Percentiles rank a stretch among this genome's conserved stretches.
phyloP scores from a whole-genome alignment of 2,329 filamentous ascomycete genomes.

The Penicillium janthinellum region DNA sequence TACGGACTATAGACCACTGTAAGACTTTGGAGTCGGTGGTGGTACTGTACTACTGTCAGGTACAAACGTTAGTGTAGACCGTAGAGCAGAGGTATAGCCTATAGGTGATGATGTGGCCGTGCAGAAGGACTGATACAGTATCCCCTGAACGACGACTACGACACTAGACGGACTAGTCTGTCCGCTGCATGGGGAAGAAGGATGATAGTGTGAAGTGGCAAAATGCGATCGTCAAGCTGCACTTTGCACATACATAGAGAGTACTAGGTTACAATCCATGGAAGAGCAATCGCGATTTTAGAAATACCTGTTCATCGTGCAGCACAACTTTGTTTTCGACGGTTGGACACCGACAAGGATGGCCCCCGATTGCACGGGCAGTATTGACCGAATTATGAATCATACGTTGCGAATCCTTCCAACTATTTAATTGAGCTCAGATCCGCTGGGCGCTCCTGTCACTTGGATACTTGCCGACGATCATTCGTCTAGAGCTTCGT shows the following conservation, averaged over 20 bases:
- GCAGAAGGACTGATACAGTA: neutral
- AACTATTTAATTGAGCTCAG: constrained; percentile 6
- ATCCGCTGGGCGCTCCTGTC: constrained; percentile 9
- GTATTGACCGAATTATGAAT: neutral
- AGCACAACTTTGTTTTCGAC: neutral
- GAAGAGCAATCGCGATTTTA: neutral
- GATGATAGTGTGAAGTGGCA: constrained; percentile 6
- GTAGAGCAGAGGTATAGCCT: neutral
- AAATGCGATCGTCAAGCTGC: constrained; percentile 7
- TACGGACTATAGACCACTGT: neutral
- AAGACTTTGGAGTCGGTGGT: too few species aligned
- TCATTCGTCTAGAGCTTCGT: constrained; percentile 12
- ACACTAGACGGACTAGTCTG: neutral
- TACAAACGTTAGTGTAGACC: neutral
- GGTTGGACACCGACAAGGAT: neutral
- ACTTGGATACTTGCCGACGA: constrained; percentile 8
- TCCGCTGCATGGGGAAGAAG: neutral
- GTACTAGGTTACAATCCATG: neutral
- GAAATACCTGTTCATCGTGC: neutral
- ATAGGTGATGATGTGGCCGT: neutral
- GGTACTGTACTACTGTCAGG: neutral
- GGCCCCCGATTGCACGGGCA: neutral
- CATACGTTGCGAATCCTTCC: neutral
- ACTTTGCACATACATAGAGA: neutral
- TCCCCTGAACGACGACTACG: constrained; percentile 8